Base-by-base conservation (phyloP, 768 basidiomycete genomes). In the Cystobasidium onofrii region DNA sequence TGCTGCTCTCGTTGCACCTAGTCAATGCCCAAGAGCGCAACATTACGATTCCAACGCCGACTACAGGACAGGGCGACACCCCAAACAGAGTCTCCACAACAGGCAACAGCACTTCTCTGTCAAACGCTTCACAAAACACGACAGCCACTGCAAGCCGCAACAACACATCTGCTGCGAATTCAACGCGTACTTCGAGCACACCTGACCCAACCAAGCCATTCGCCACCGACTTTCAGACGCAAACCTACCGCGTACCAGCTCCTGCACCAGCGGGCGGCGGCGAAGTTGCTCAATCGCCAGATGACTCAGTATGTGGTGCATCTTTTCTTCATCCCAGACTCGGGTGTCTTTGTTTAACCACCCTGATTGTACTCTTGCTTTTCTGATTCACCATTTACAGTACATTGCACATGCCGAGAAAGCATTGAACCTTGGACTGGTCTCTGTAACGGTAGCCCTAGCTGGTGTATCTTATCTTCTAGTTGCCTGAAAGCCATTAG, bases 271-370 rank as follows among this genome's bases (percentile, higher is more conserved):
- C 36, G 4, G 63, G 63, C 9, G 63, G 63, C 12, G 63, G 63
- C 2, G 36, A 46, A 13, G 63, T 64, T 27, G 63, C 63, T 64
- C 63, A 64, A 23, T 64, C 63, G 15, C 63, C 63, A 3, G 63
- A 64, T 64, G 63, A 64, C 23, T 64, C 63, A 17, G 63, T 64
- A 43, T 15, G 63, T 41, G 15, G n/a, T n/a, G 44, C n/a, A 13
- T 13, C n/a, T n/a, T 46, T 13, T 13, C 13, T n/a, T 13, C 44
- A n/a, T n/a, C 7, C 52, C 27, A 6, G 7, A n/a, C 20, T 54
- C 52, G 20, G n/a, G n/a, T 54, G 18, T 54, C 52, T n/a, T n/a
- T n/a, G n/a, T n/a, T n/a, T n/a, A n/a, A 54, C 52, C 27, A 20
- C 6, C 4, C n/a, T 54, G 52, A n/a, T 20, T 20, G 18, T 54